Base-by-base conservation (phyloP, 129 eudicot species). In the Oenanthe sinensis region DNA sequence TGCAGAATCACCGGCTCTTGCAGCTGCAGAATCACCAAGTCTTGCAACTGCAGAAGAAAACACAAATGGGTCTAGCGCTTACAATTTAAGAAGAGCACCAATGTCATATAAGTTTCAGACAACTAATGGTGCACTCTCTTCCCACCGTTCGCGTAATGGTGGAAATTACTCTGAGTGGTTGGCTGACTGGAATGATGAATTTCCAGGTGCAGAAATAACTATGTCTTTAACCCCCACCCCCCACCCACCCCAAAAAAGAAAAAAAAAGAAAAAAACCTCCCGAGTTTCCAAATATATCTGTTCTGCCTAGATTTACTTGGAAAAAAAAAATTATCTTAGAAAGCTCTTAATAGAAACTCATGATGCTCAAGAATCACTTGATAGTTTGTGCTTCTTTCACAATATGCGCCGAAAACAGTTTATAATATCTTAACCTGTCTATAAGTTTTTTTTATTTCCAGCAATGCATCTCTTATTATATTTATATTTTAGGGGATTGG, bases 141-240 rank as follows among this genome's bases (percentile, higher is more conserved):
- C 97, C 13, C 55, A 82, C 77, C 89, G 86, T 42, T 70, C 94
- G 26, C 92, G 92, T 54, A 82, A 86, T 71, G 88, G 90, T 81
- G 97, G 91, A 81, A 85, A 81, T 77, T 81, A 85, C 77, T 89
- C 90, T 15, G 98, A 95, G 39, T 86, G 85, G 86, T 81, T 80
- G 73, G 45, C 87, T 36, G 91, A 90, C 76, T 92, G 93, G 97
- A 87, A 88, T 72, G 85, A 85, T 83, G 97, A 92, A 79, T 92
- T 92, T 85, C 97, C 97, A 90, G 97, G 97, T 92, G 77, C 81
- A 75, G 55, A 43, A 40, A 33, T 49, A 42, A 49, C 63, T 79
- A 14, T 26, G 71, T 17, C 17, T 48, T 26, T 48, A 15, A 54
- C 28, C 11, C 11, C 44, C 36, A 0, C 20, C 16, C 7, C 3